Evolutionary conservation across 257 asterid genomes (phyloP), one percentile per base, ranked within the genome.

Genomic region (Plantago elongata): DNA sequence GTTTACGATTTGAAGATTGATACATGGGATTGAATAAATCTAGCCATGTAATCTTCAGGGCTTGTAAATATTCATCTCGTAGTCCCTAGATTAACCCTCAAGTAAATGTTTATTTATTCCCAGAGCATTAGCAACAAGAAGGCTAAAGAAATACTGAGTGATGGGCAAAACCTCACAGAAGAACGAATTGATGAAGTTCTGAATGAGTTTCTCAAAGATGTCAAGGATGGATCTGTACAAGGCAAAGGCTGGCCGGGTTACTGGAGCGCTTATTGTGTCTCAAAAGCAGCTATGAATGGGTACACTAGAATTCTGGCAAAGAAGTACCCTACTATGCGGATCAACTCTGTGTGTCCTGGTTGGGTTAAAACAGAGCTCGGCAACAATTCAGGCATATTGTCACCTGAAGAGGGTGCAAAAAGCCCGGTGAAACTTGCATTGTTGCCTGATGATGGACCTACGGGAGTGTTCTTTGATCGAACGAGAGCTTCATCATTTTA

Each of bases 241-340:
- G 69, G 67, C 64, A 81, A 81, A 62, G 85, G 87, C 65, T 86
- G 90, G 95, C 84, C 86, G 9, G 22, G 40, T 44, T 63, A 56
- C 54, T 74, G 64, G 81, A 70, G 55, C 46, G 78, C 68, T 0
- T 56, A 57, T 18, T 87, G 66, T 10, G 72, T 73, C 64, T 77
- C 87, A 8, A 82, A 84, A 80, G 83, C 84, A 48, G 79, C 78
- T 7, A 17, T 82, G 67, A 82, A 75, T 17, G 86, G 83, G 1
- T 79, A 80, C 75, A 86, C 95, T 11, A 71, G 87, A 57, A 70
- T 84, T n/a, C 29, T 84, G 9, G 86, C 88, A 0, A 80, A 74
- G 22, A 75, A 64, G 37, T 68, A 71, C 55, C 81, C 83, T 0
- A 66, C 22, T 27, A 59, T 80, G 66, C 62, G 63, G 69, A 64